Evolutionary conservation across 805 yeast species (phyloP).

Genomic region (Nadsonia fulvescens): DNA sequence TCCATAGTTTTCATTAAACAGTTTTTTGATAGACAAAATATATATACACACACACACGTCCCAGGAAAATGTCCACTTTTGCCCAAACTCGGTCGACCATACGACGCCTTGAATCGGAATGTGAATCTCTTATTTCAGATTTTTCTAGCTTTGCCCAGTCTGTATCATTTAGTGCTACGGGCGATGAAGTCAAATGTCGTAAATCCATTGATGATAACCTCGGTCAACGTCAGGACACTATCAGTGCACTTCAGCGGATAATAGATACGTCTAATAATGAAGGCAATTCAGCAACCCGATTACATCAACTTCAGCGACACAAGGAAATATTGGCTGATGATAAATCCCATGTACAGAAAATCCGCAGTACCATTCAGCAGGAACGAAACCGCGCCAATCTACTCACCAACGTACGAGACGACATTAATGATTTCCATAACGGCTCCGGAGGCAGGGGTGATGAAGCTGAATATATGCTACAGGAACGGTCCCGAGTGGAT

Average conservation of each 20-base stretch:
- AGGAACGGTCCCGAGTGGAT: conserved; percentile 60
- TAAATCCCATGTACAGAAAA: conserved; percentile 39
- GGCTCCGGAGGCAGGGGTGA: conserved; percentile 17
- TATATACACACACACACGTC: too few species aligned
- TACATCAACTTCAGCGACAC: conserved; percentile 71
- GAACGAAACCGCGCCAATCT: conserved; percentile 65
- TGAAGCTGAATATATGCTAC: conserved; percentile 58
- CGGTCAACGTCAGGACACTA: conserved; percentile 33
- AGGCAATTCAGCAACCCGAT: conserved; percentile 54
- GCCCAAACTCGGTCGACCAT: conserved; percentile 52
- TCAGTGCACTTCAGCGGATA: conserved; percentile 33
- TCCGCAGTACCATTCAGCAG: conserved; percentile 40
- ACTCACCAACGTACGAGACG: conserved; percentile 57
- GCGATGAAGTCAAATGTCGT: conserved; percentile 29
- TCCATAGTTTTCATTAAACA: too few species aligned
- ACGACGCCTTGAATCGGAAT: conserved; percentile 51
- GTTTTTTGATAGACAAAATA: too few species aligned
- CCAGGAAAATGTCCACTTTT: conserved; percentile 31
- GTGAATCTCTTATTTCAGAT: conserved; percentile 33
- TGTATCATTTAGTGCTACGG: conserved; percentile 28
- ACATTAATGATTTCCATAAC: conserved; percentile 51
- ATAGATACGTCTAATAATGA: conserved; percentile 38
- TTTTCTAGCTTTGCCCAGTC: conserved; percentile 38
- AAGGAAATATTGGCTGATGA: conserved; percentile 60
- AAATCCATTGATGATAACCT: conserved; percentile 34